Percentiles rank a stretch among this genome's conserved stretches.
Conservation (phyloP, 2,329 filamentous ascomycete genomes). For the Penicillium freii region DNA sequence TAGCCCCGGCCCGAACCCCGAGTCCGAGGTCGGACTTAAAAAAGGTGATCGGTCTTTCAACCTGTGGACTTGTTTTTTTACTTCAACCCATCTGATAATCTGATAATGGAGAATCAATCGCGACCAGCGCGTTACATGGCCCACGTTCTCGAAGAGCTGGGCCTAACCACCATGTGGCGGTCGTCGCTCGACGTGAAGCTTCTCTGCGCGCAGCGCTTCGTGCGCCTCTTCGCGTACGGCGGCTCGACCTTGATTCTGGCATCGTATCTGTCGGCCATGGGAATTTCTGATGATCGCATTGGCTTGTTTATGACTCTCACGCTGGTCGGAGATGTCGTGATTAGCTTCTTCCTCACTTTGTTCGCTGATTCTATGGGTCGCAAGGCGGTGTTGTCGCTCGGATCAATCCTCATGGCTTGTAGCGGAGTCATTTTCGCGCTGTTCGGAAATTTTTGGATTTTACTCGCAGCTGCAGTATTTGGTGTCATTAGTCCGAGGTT, state of each 20-base stretch:
- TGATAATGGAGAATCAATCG: constrained; percentile 5
- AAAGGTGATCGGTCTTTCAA: not conserved
- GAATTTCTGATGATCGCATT: constrained; percentile 58
- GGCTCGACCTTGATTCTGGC: constrained; percentile 61
- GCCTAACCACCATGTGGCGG: constrained; percentile 38
- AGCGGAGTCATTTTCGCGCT: constrained; percentile 57
- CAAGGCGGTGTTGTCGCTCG: constrained; percentile 53
- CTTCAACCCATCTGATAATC: not conserved
- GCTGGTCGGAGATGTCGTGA: constrained; percentile 59
- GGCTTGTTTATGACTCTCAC: constrained; percentile 66
- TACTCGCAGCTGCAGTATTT: constrained; percentile 58
- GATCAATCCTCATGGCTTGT: constrained; percentile 56
- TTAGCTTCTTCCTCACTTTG: constrained; percentile 58
- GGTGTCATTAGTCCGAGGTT: constrained; percentile 60
- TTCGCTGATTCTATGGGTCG: constrained; percentile 60
- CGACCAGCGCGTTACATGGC: constrained; percentile 6
- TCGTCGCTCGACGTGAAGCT: constrained; percentile 40
- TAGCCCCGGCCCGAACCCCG: constrained; percentile 2
- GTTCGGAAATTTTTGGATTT: constrained; percentile 59
- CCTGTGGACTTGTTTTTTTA: not conserved
- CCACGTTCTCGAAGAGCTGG: constrained; percentile 33
- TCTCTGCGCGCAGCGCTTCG: constrained; percentile 42
- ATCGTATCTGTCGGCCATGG: constrained; percentile 58
- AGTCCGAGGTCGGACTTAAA: constrained; percentile 1
- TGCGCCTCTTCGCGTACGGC: constrained; percentile 64